Base-by-base conservation (phyloP, 768 basidiomycete species). In the Kwoniella pini region DNA sequence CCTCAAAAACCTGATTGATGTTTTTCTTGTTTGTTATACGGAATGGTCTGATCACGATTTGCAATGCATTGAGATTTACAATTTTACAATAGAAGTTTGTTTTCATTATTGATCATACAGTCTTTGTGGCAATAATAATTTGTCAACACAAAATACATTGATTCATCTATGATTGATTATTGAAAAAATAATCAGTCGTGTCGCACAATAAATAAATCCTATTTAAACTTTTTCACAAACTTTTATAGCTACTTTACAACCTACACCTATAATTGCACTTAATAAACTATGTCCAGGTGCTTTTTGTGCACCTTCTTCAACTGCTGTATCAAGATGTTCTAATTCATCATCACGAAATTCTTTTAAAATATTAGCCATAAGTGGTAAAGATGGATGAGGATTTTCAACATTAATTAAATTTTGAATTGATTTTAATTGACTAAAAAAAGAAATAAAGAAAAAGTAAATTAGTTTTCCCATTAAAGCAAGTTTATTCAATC, bases 291-390 rank as follows among this genome's bases (percentile, higher is more conserved):
- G 92, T 40, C 88, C 92, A 1, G 94, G 92, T 21, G 92, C 92
- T 51, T 87, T 84, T 77, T 96, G 94, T 24, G 91, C 87, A 72
- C 88, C 83, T 69, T 96, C 84, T 57, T 87, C 86, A 6, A 98
- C 88, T 2, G 94, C 94, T 30, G 87, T 89, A 69, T 96, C 89
- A 57, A 97, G 82, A 77, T 98, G 94, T 72, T 92, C 93, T 17
- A 97, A 83, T 72, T 98, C 94, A 70, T 98, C 94, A 78, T 97
- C 92, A 65, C 92, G 82, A 74, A 97, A 88, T 76, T 96, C 94
- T 51, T 80, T 81, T 50, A 94, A 84, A 45, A 94, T 83, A 3
- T 85, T 82, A 63, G 82, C 84, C 58, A 96, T 80, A 26, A 93
- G 78, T 1, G 86, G 84, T 33, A 95, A 81, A 62, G 91, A 94